Conservation (phyloP, 73 alveolate genomes). For the Uronychia binucleata region DNA sequence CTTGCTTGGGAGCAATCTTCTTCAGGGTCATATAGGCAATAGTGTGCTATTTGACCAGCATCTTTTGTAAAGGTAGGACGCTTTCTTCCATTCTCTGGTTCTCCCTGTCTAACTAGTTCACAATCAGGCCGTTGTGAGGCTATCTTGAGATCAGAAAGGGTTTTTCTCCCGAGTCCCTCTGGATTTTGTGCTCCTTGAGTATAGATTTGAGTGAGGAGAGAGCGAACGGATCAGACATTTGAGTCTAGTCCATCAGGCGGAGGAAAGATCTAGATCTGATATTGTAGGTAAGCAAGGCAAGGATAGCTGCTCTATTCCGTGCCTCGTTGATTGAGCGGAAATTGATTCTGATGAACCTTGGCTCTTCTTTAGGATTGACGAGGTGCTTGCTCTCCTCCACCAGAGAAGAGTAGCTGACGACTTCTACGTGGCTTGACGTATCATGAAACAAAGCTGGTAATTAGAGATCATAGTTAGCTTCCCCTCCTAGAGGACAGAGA, state of each 20-base stretch:
- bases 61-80: neutral
- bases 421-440: neutral
- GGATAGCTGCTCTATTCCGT: conserved; percentile 31
- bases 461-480: conserved; percentile 3
- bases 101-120: neutral
- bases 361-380: conserved; percentile 13
- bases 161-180: neutral
- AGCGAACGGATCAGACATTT: conserved; percentile 24
- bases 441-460: conserved; percentile 19
- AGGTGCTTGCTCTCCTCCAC: conserved; percentile 26
- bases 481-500: neutral
- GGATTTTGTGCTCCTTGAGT: neutral
- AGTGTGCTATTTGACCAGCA: neutral
- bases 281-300: conserved; percentile 55
- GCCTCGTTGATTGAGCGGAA: conserved; percentile 41
- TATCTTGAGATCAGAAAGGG: neutral
- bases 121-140: neutral
- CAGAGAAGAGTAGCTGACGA: neutral
- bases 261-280: neutral
- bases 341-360: conserved; percentile 23
- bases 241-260: neutral
- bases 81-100: neutral
- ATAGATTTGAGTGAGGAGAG: neutral
- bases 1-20: neutral
- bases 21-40: neutral